These are phyloP conservation scores for Pseudozyma flocculosa DNA, from an alignment of 1,284 basidiomycete genomes.

Conservation along the genomic window DNA sequence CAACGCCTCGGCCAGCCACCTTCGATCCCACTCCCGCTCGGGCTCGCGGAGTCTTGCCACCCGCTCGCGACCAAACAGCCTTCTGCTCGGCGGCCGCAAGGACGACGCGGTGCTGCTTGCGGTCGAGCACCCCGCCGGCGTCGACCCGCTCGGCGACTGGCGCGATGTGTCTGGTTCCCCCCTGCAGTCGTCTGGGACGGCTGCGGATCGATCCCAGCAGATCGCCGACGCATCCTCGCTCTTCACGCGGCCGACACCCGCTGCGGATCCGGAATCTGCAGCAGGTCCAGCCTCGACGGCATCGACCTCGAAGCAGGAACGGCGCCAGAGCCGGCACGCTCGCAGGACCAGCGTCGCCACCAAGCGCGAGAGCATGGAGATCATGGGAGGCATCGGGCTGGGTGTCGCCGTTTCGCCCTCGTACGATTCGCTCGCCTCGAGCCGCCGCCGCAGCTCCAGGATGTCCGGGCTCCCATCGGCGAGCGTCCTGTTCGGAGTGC, in stretches of 20 bases:
- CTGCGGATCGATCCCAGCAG: neutral
- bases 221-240: conserved; percentile 18
- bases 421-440: conserved; percentile 9
- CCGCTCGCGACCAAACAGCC: conserved; percentile 23
- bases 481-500: conserved; percentile 35
- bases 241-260: neutral
- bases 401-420: conserved; percentile 12
- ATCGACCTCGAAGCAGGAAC: conserved; percentile 16
- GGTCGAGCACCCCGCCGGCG: conserved; percentile 25
- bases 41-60: conserved; percentile 17
- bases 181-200: no score
- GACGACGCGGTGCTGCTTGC: conserved; percentile 25
- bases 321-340: conserved; percentile 38
- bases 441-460: conserved; percentile 34
- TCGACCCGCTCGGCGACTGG: neutral
- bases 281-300: neutral
- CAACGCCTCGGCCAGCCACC: conserved; percentile 12
- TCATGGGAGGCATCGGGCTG: conserved; percentile 46
- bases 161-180: no score
- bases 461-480: conserved; percentile 39
- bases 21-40: conserved; percentile 21
- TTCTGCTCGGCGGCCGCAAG: conserved; percentile 32
- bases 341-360: conserved; percentile 44
- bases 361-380: conserved; percentile 51
- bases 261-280: no score